A percentile compares a stretch with the other conserved stretches of the same genome.
These are phyloP conservation scores for Naganishia liquefaciens DNA, from an alignment of 1,284 basidiomycete species.

Conservation along the genomic window DNA sequence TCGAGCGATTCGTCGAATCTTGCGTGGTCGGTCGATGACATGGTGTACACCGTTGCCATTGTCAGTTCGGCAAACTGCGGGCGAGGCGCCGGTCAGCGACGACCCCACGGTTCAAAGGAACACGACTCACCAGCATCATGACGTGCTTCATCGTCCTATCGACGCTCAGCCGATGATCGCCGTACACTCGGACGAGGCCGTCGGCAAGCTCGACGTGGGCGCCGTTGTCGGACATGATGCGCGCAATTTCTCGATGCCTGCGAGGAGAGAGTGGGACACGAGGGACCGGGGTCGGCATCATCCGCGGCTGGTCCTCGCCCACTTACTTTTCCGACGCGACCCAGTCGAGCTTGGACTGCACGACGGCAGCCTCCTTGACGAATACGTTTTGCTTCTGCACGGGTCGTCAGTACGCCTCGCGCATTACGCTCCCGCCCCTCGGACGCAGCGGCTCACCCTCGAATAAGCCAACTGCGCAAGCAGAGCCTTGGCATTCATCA, in stretches of 20 bases:
- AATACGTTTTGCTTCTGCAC: conserved; percentile 82
- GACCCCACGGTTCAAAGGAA: too few species aligned
- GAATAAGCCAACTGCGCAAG: conserved; percentile 25
- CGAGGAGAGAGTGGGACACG: conserved; percentile 61
- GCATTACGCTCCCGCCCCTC: not conserved
- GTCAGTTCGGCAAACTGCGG: conserved; percentile 11
- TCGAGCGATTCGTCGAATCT: conserved; percentile 18
- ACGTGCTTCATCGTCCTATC: conserved; percentile 91
- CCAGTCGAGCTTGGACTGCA: conserved; percentile 97
- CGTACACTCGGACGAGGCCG: conserved; percentile 89
- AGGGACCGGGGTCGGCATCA: too few species aligned
- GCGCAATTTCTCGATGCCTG: conserved; percentile 63
- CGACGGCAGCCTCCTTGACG: conserved; percentile 86
- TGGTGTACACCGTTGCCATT: conserved; percentile 5
- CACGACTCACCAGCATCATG: conserved; percentile 91
- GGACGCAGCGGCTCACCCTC: conserved; percentile 26
- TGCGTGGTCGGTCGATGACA: not conserved
- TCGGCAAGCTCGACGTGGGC: conserved; percentile 51
- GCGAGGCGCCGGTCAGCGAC: too few species aligned
- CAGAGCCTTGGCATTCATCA: conserved; percentile 27
- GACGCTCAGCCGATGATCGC: conserved; percentile 91
- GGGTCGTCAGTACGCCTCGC: not conserved
- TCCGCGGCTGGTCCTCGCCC: conserved; percentile 65
- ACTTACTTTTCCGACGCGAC: conserved; percentile 86
- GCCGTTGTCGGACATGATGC: conserved; percentile 56